Base-by-base conservation (phyloP, 306 rosid species). In the Gleditsia sinensis region DNA sequence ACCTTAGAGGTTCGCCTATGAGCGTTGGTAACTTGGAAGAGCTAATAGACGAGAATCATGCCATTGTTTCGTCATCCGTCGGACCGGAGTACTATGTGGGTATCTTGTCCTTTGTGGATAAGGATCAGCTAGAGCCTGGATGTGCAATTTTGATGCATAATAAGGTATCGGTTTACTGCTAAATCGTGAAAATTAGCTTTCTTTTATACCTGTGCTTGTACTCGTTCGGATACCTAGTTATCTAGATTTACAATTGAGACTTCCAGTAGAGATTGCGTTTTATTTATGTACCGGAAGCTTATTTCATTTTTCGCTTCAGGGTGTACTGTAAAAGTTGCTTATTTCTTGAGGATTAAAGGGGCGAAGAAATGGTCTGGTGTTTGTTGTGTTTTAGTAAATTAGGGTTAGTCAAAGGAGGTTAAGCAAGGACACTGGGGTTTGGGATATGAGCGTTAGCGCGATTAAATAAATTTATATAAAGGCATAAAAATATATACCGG, bases 61-160 rank as follows among this genome's bases (percentile, higher is more conserved):
- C 99, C 5, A 94, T 92, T 33, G 99, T 94, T 71, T 94, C 99
- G 5, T 92, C 97, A 1, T 94, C 99, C 10, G 99, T 94, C 33
- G 99, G 99, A 6, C 99, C 99, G 0, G 99, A 94, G 77, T 94
- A 94, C 53, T 94, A 94, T 62, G 99, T 94, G 9, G 94, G 99
- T 3, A 94, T 94, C 21, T 58, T 92, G 77, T 94, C 99, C 12
- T 92, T 94, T 49, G 99, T 94, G 4, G 99, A 94, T 66, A 94
- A 94, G 90, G 99, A 94, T 70, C 99, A 94, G 72, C 78, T 94
- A 9, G 99, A 94, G 67, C 99, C 99, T 75, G 99, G 99, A 14
- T 94, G 99, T 66, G 92, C 99, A 0, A 92, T 94, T 69, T 76
- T 94, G 88, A 94, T 94, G 99, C 99, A 94, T 32, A 94, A 94